Evolutionary conservation across 2,329 filamentous ascomycete genomes (phyloP).

Genomic region (Fusarium sarcochroum): DNA sequence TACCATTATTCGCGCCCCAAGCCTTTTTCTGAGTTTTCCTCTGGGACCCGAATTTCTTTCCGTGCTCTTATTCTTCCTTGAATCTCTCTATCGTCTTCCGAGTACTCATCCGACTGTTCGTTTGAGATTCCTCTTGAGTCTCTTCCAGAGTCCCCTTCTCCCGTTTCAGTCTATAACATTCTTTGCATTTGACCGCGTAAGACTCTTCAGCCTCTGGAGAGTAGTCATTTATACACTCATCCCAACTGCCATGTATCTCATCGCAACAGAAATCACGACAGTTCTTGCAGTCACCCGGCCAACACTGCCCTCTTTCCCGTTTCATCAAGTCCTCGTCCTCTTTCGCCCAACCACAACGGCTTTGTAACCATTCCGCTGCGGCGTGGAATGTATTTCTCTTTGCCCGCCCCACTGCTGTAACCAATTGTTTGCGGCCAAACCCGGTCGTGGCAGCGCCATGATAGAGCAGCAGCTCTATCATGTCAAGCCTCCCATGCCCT

Average conservation of each 20-base stretch:
- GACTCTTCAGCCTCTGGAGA: not conserved
- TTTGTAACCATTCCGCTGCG: not conserved
- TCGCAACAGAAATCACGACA: not conserved
- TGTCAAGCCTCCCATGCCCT: constrained; percentile 10
- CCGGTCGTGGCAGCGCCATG: not conserved
- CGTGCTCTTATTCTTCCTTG: no score
- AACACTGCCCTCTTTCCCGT: no score
- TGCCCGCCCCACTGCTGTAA: not conserved
- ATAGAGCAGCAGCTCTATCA: constrained; percentile 7
- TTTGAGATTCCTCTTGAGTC: no score
- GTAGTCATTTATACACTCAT: not conserved
- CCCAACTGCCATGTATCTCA: not conserved
- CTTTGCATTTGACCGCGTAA: not conserved
- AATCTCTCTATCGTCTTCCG: no score
- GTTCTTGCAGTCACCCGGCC: not conserved
- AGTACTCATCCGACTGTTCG: no score
- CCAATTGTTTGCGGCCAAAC: not conserved
- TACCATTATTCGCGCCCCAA: no score
- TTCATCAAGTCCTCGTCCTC: not conserved
- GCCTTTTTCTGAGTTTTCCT: no score
- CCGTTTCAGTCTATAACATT: no score
- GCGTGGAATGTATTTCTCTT: not conserved
- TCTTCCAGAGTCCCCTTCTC: no score
- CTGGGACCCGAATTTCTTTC: no score
- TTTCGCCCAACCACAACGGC: not conserved